Percentiles rank a stretch among this genome's conserved stretches.
These are phyloP conservation scores for Pseudocercospora vitis DNA, from an alignment of 2,329 filamentous ascomycete species.

Conservation along the genomic window DNA sequence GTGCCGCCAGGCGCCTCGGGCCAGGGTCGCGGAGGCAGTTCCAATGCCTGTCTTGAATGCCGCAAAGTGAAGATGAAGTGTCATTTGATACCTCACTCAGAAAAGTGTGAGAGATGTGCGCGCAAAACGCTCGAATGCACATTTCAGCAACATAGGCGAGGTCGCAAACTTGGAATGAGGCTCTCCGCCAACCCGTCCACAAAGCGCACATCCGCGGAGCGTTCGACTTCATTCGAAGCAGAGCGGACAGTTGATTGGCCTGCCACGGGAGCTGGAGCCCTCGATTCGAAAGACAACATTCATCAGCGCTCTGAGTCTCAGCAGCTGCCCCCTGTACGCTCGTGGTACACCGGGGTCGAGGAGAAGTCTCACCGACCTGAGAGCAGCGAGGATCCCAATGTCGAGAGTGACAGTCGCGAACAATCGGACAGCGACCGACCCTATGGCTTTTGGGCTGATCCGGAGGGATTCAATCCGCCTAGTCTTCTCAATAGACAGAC, in stretches of 20 bases:
- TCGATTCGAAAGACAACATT: neutral
- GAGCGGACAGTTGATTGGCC: neutral
- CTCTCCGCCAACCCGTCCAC: constrained; percentile 21
- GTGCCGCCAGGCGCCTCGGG: constrained; percentile 8
- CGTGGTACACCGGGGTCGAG: neutral
- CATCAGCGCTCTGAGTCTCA: neutral
- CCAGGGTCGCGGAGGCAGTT: constrained; percentile 9
- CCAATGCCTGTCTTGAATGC: constrained; percentile 42
- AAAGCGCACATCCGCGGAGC: neutral
- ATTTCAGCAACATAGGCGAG: constrained; percentile 44
- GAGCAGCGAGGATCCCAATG: neutral
- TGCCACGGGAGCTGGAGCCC: neutral
- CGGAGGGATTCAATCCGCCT: constrained; percentile 35
- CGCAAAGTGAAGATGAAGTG: constrained; percentile 46
- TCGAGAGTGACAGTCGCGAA: neutral
- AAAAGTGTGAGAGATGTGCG: constrained; percentile 41
- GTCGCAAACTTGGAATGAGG: constrained; percentile 43
- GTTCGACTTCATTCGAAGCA: neutral
- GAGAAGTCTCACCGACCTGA: neutral
- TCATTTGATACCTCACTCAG: constrained; percentile 10
- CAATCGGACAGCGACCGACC: constrained; percentile 2
- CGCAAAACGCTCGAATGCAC: constrained; percentile 43
- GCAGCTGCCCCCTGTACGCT: neutral
- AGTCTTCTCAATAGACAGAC: constrained; percentile 40
- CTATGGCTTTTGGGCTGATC: constrained; percentile 19